Conservation (phyloP, 1,284 basidiomycete genomes). For the Apiotrichum mycotoxinovorans region DNA sequence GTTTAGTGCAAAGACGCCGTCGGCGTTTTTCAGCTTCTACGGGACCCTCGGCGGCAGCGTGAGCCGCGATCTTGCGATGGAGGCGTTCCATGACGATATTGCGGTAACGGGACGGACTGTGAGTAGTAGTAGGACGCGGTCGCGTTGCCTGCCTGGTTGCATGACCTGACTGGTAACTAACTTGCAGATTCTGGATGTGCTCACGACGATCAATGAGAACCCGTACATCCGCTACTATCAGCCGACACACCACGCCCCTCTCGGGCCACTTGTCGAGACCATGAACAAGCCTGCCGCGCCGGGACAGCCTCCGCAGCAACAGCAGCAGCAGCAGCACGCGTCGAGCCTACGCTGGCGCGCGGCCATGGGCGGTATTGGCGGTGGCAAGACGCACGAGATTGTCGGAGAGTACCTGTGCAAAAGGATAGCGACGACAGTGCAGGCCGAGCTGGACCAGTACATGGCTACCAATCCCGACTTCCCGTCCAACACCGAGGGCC, state of each 20-base stretch:
- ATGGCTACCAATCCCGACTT: conserved; percentile 80
- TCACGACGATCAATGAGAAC: conserved; percentile 87
- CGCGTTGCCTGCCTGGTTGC: neutral
- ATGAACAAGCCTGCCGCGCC: conserved; percentile 34
- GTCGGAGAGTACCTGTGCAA: conserved; percentile 62
- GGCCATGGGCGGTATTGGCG: conserved; percentile 34
- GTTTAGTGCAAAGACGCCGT: conserved; percentile 72
- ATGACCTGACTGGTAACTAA: neutral
- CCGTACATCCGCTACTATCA: conserved; percentile 93
- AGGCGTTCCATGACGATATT: conserved; percentile 72
- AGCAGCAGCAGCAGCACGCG: conserved; percentile 49
- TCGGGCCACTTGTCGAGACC: conserved; percentile 68
- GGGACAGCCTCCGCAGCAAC: conserved; percentile 14
- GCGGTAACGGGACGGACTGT: conserved; percentile 57
- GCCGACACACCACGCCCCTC: conserved; percentile 73
- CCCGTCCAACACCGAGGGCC: conserved; percentile 50
- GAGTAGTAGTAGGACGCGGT: conserved; percentile 12
- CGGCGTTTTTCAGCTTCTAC: conserved; percentile 79
- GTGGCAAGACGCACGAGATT: conserved; percentile 37
- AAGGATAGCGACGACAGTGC: conserved; percentile 75
- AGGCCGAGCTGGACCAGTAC: conserved; percentile 76
- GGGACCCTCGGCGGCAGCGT: conserved; percentile 70
- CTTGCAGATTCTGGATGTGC: conserved; percentile 78
- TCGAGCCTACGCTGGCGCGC: conserved; percentile 41
- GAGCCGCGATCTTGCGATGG: conserved; percentile 62